Conservation (phyloP, 257 asterid genomes). For the Jacaranda copaia region DNA sequence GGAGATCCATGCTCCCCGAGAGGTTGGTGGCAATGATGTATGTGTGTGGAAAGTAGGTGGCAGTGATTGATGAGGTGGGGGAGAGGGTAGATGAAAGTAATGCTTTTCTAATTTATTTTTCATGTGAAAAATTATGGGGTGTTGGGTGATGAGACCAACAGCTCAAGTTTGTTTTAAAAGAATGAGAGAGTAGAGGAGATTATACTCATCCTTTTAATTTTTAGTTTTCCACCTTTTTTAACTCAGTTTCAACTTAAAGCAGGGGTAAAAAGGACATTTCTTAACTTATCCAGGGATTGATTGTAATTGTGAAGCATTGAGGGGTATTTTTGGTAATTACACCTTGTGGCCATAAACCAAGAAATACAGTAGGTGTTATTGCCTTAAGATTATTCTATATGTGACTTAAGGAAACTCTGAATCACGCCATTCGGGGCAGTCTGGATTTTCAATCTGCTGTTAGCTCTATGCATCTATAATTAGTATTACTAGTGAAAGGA, state of each 20-base stretch:
- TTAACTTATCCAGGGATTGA: no score
- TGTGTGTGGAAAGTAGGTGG: background rate
- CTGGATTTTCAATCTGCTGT: conserved; percentile 10
- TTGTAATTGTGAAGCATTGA: background rate
- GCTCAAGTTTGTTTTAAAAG: no score
- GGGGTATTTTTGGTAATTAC: background rate
- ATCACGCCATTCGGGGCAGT: background rate
- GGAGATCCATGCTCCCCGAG: background rate
- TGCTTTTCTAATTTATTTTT: background rate
- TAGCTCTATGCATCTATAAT: background rate
- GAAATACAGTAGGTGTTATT: background rate
- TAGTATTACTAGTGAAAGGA: no score
- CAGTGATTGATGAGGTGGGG: background rate
- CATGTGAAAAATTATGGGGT: no score
- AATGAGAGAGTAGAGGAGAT: no score
- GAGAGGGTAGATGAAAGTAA: background rate
- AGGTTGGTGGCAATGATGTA: background rate
- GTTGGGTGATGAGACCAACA: no score
- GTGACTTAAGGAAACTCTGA: background rate
- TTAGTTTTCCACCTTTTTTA: no score
- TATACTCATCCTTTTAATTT: no score
- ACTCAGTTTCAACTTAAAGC: no score
- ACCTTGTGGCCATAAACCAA: background rate
- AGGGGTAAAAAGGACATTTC: no score
- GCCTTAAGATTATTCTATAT: background rate